These are phyloP conservation scores for Wickerhamomyces sydowiorum DNA, from an alignment of 805 yeast species.

Conservation along the genomic window DNA sequence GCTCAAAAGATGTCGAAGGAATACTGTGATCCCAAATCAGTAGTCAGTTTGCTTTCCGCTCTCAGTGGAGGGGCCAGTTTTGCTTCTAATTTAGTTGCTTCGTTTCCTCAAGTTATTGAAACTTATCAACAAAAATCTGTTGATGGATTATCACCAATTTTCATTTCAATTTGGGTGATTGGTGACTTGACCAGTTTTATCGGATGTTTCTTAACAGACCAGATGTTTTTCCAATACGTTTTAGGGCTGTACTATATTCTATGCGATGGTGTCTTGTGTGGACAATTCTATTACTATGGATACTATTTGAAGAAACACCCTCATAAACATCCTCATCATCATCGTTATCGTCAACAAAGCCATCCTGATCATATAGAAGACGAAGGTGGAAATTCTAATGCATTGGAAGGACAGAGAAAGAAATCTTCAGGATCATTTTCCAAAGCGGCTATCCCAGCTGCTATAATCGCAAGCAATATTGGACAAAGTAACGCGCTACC, in stretches of 20 bases:
- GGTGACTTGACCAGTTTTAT: conserved; percentile 43
- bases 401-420: neutral
- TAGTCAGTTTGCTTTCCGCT: conserved; percentile 14
- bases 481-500: conserved; percentile 17
- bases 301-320: conserved; percentile 24
- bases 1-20: neutral
- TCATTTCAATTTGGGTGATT: conserved; percentile 36
- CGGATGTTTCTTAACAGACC: conserved; percentile 75
- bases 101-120: conserved; percentile 49
- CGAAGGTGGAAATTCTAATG: conserved; percentile 7
- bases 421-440: conserved; percentile 1
- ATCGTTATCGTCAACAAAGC: conserved; percentile 18
- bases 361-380: neutral
- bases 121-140: conserved; percentile 49
- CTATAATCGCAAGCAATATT: conserved; percentile 22
- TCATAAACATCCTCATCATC: conserved; percentile 27
- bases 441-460: conserved; percentile 16
- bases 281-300: conserved; percentile 69
- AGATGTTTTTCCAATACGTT: conserved; percentile 73
- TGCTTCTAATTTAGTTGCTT: conserved; percentile 35
- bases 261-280: conserved; percentile 62
- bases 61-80: conserved; percentile 37
- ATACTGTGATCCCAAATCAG: neutral
- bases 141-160: conserved; percentile 48
- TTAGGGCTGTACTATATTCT: conserved; percentile 68